Evolutionary conservation across 495 filamentous ascomycete species (phyloP).

Genomic region (Penicillium turbatum): DNA sequence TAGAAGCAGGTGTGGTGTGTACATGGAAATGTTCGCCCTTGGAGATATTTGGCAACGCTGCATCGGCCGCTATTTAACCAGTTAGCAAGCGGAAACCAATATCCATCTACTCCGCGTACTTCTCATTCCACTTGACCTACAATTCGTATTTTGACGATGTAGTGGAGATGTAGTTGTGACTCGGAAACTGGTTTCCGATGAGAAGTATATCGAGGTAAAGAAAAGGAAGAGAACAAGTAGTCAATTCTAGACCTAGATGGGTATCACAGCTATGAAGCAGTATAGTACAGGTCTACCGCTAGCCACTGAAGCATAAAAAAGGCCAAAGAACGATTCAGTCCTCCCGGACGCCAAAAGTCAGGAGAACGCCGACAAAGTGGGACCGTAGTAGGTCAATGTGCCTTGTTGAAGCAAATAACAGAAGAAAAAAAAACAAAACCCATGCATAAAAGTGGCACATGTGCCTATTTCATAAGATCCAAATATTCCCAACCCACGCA

Average conservation of each 20-base stretch:
- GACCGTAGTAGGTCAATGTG: not conserved
- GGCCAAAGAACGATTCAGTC: not conserved
- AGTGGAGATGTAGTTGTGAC: not conserved
- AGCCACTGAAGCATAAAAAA: slow-evolving; percentile 18
- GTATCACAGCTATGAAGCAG: slow-evolving; percentile 33
- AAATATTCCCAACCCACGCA: slow-evolving; percentile 10
- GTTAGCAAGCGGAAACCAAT: slow-evolving; percentile 16
- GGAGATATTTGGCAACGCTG: too few relatives aligned
- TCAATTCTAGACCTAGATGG: slow-evolving; percentile 22
- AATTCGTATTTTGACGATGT: slow-evolving; percentile 8
- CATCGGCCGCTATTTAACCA: slow-evolving; percentile 8
- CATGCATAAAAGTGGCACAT: slow-evolving; percentile 3
- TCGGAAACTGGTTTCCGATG: slow-evolving; percentile 18
- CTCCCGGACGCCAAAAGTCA: not conserved
- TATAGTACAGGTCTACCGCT: slow-evolving; percentile 30
- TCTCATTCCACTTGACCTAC: not conserved
- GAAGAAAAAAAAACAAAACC: not conserved
- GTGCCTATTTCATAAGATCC: not conserved
- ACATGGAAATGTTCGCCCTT: too few relatives aligned
- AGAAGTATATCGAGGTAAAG: not conserved
- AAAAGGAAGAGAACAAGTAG: not conserved
- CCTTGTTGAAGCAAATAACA: not conserved
- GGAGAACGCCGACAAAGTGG: slow-evolving; percentile 2
- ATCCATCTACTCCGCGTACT: slow-evolving; percentile 21
- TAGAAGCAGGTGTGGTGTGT: too few relatives aligned